Percentiles rank a stretch among this genome's conserved stretches.
Conservation (phyloP, 2,329 filamentous ascomycete species). For the Phialocephala sp. region DNA sequence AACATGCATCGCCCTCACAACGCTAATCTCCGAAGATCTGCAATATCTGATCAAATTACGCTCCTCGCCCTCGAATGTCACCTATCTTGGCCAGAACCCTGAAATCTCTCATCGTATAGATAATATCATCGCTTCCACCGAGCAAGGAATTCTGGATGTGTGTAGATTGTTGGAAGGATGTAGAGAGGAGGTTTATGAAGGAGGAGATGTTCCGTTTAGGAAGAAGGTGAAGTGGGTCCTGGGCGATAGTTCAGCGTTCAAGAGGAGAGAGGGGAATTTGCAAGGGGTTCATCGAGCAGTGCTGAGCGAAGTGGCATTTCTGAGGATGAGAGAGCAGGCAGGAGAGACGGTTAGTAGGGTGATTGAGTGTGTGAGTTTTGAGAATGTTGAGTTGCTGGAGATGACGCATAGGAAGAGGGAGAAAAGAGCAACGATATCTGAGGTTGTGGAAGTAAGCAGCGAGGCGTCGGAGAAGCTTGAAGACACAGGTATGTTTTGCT, state of each 20-base stretch:
- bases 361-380: constrained; percentile 1
- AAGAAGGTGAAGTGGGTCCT: neutral
- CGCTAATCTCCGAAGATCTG: neutral
- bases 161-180: neutral
- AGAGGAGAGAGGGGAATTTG: constrained; percentile 1
- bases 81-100: neutral
- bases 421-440: neutral
- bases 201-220: neutral
- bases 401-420: neutral
- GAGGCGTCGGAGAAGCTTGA: neutral
- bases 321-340: neutral
- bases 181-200: neutral
- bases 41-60: neutral
- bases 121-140: neutral
- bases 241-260: neutral
- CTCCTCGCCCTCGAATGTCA: neutral
- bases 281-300: neutral
- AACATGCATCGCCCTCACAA: neutral
- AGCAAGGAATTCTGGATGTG: neutral
- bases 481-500: neutral
- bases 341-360: neutral
- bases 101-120: neutral
- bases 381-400: neutral
- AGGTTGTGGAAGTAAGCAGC: neutral
- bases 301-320: neutral